Evolutionary conservation across 257 asterid species (phyloP), one percentile per base, ranked within the genome.

Genomic region (Paulownia fortunei): DNA sequence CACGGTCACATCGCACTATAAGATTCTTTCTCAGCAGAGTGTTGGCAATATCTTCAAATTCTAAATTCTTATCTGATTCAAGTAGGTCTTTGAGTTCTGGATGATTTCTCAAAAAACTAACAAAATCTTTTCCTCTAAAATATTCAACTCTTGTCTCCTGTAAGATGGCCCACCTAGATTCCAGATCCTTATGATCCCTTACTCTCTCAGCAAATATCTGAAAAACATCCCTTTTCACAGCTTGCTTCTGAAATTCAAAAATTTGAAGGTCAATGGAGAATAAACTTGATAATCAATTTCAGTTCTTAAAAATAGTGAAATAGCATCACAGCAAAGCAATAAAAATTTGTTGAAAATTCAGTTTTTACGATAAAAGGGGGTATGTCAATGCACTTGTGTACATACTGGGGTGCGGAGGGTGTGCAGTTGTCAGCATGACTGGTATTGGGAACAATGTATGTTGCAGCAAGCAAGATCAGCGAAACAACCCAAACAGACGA

Each of bases 61-160:
- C 99, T 74, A 87, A 83, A 84, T 67, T 86, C 80, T 86, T 88
- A 79, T 95, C 97, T 13, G 91, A 87, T 83, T 90, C 97, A 55
- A 95, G 92, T 27, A 91, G 81, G 69, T 88, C 93, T 86, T 90
- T 93, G 79, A 91, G 81, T 77, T 95, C 99, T 6, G 88, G 81
- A 84, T 89, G 97, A 83, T 88, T 93, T 81, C 84, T 92, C 88
- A 93, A 82, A 81, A 95, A 95, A 80, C 91, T 82, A 65, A 93
- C 85, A 74, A 95, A 88, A 87, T 93, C 97, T 84, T 95, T 93
- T 82, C 99, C 99, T 82, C 97, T 88, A 79, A 95, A 91, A 85
- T 95, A 95, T 80, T 95, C 99, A 34, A 95, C 99, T 19, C 99
- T 90, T 6, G 99, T 93, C 89, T 95, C 99, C 84, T 95, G 99